Evolutionary conservation across 768 basidiomycete genomes (phyloP), one percentile per base, ranked within the genome.

Genomic region (Mycena pura): DNA sequence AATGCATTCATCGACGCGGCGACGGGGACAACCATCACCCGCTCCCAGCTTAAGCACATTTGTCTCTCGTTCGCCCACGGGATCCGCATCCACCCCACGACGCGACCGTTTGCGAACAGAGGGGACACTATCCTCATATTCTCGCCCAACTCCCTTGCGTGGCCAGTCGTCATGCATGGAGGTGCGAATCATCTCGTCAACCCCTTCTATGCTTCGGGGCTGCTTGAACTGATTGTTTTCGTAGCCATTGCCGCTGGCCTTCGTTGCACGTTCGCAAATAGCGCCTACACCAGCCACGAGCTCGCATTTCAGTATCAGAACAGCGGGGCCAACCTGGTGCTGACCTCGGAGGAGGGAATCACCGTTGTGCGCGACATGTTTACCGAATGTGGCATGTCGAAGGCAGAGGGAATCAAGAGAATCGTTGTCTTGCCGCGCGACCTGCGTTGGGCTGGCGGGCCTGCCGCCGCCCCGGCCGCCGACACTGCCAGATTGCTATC

Each of bases 231-330:
- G n/a, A 13, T 25, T 15, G 10, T 39, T 36, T 34, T 2, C 66
- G 74, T 29, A 34, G 73, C 72, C 19, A 60, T 82, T 21, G 86
- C 89, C 0, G 84, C 84, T 0, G 87, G 86, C 0, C 66, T 84
- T 9, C 70, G 79, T 24, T 76, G 79, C 28, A 86, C 86, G 0
- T 80, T 84, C 2, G 84, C 84, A 24, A 90, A 87, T 70, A 80
- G 77, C 38, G 71, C 75, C 0, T 90, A 86, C 65, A 84, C 82
- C 3, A 65, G 81, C 6, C 60, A 68, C 1, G 90, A 91, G 64
- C 76, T 91, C 2, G 74, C 74, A 0, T 80, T 84, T 67, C 90
- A 91, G 67, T 79, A 85, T 41, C 69, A 57, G n/a, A 81, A 90
- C 58, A 81, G 82, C 29, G 66, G 73, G 2, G 81, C 88, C 0